Evolutionary conservation across 768 basidiomycete species (phyloP).

Genomic region (Mycena vulgaris): DNA sequence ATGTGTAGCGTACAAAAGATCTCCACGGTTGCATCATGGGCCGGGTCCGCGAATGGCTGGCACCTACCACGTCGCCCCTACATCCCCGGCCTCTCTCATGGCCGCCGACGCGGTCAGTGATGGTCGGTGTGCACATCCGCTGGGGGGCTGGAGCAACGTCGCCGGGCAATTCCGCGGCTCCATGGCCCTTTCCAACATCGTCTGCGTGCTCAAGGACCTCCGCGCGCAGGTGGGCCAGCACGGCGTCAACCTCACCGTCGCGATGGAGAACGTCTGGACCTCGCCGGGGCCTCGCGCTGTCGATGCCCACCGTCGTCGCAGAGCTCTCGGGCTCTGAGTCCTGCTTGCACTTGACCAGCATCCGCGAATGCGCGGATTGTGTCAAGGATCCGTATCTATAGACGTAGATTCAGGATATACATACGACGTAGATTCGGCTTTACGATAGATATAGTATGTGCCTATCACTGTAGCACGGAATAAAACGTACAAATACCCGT

Average conservation of each 20-base stretch:
- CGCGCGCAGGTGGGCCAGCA: not conserved
- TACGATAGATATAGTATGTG: no score
- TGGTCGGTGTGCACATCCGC: not conserved
- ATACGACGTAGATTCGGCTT: no score
- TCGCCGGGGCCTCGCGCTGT: no score
- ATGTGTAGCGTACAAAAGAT: not conserved
- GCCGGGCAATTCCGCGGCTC: not conserved
- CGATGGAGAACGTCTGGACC: not conserved
- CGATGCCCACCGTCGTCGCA: no score
- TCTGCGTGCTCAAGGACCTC: not conserved
- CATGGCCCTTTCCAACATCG: not conserved
- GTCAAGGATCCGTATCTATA: no score
- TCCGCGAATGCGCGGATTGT: no score
- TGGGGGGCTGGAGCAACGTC: not conserved
- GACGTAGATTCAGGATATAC: no score
- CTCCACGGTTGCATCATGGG: not conserved
- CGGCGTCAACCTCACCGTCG: not conserved
- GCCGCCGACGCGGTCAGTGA: not conserved
- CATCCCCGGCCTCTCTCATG: not conserved
- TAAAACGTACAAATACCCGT: no score
- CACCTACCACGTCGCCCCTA: not conserved
- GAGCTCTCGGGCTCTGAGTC: no score
- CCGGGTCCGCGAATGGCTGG: not conserved
- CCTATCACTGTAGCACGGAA: no score
- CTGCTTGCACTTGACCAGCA: no score